Evolutionary conservation across 768 basidiomycete species (phyloP).

Genomic region (Xerocomus brunneocitrinus): DNA sequence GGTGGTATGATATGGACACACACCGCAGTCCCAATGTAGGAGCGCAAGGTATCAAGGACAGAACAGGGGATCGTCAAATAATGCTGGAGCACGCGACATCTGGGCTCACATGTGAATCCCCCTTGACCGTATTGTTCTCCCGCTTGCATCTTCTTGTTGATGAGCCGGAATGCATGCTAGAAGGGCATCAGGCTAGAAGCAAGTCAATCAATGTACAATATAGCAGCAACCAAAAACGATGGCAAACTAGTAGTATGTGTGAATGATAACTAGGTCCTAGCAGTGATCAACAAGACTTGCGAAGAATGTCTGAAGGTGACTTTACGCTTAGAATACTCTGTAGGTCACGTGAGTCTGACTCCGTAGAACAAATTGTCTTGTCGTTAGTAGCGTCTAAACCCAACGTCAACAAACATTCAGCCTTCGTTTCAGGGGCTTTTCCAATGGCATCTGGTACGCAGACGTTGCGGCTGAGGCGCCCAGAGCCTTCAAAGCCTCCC

Average conservation of each 20-base stretch:
- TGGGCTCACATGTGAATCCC: constrained; percentile 66
- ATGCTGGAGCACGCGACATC: not conserved
- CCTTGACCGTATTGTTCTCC: constrained; percentile 77
- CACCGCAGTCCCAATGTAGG: too few relatives aligned
- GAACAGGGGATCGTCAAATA: not conserved
- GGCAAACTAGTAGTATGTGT: too few relatives aligned
- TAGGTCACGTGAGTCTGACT: too few relatives aligned
- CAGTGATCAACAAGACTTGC: constrained; percentile 36
- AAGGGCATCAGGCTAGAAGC: not conserved
- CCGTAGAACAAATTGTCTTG: too few relatives aligned
- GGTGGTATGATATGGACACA: too few relatives aligned
- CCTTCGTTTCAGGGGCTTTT: not conserved
- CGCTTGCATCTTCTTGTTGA: constrained; percentile 86
- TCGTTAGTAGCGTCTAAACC: too few relatives aligned
- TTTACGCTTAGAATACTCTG: constrained; percentile 4
- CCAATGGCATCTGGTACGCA: constrained; percentile 45
- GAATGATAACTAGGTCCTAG: too few relatives aligned
- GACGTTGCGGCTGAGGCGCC: constrained; percentile 48
- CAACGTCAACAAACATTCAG: not conserved
- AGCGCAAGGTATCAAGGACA: too few relatives aligned
- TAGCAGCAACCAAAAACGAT: too few relatives aligned
- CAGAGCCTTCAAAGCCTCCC: constrained; percentile 25
- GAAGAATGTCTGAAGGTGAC: constrained; percentile 69
- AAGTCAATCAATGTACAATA: too few relatives aligned
- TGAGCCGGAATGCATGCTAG: constrained; percentile 84